Conservation (phyloP, 75 land plant species). For the Adiantum capillusveneris region DNA sequence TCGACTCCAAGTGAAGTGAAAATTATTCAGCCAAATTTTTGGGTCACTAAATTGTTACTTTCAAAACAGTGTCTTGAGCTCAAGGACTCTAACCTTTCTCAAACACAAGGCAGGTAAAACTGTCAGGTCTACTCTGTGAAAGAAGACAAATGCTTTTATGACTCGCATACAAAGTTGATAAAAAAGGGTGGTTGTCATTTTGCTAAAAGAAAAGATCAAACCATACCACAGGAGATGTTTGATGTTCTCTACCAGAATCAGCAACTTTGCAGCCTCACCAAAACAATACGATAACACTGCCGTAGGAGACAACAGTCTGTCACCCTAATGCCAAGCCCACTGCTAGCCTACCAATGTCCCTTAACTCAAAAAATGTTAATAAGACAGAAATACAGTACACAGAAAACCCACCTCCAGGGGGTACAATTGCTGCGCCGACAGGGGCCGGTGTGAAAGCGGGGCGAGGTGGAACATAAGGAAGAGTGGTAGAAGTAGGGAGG, state of each 20-base stretch:
- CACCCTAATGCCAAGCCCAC: conserved; percentile 26
- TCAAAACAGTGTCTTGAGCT: no score
- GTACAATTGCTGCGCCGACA: neutral
- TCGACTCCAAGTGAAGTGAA: no score
- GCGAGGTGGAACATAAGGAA: neutral
- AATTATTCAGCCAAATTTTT: no score
- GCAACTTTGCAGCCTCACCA: conserved; percentile 36
- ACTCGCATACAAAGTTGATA: conserved; percentile 11
- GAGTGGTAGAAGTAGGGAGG: neutral
- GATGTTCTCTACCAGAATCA: conserved; percentile 18
- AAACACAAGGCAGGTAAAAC: conserved; percentile 6
- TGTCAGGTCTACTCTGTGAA: no score
- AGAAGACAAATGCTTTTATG: no score
- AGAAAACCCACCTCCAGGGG: conserved; percentile 5
- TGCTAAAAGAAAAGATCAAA: conserved; percentile 7
- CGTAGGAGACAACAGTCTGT: conserved; percentile 38
- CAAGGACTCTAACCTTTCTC: no score
- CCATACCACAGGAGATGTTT: conserved; percentile 35
- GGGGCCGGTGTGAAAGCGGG: neutral
- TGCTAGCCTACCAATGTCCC: neutral
- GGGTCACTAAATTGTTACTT: no score
- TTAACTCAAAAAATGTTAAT: neutral
- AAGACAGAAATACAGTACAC: neutral
- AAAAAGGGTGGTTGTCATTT: conserved; percentile 10
- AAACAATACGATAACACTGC: conserved; percentile 30